A percentile compares a stretch with the other conserved stretches of the same genome.
phyloP scores from a whole-genome alignment of 805 yeast species.

The Lachancea quebecensis region DNA sequence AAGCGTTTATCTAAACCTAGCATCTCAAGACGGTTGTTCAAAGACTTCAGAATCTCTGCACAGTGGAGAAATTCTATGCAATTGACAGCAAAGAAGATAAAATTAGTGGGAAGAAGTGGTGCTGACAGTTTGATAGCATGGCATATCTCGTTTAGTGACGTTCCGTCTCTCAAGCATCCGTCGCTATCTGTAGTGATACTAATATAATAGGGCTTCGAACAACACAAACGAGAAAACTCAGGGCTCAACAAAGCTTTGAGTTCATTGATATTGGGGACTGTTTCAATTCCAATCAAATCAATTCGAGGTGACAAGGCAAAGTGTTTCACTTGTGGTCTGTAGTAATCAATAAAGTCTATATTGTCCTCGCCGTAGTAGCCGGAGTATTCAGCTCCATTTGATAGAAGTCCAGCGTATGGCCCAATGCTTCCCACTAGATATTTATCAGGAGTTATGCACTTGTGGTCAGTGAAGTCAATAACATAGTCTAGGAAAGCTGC shows the following conservation, averaged over 20 bases:
- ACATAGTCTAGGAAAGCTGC: constrained; percentile 6
- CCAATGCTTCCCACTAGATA: constrained; percentile 49
- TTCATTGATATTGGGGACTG: constrained; percentile 56
- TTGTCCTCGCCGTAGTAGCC: constrained; percentile 43
- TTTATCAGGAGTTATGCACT: constrained; percentile 1
- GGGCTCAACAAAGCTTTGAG: constrained; percentile 36
- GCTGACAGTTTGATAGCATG: neutral
- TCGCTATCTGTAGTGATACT: constrained; percentile 33
- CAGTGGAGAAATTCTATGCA: constrained; percentile 3
- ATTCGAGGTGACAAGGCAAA: constrained; percentile 41
- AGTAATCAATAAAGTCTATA: constrained; percentile 24
- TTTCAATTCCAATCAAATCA: constrained; percentile 59
- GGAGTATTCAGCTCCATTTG: constrained; percentile 50
- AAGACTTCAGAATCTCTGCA: neutral
- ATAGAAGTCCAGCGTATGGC: constrained; percentile 61
- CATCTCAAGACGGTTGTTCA: neutral
- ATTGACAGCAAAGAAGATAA: constrained; percentile 4
- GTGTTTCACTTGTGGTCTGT: constrained; percentile 28
- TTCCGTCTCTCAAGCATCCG: constrained; percentile 41
- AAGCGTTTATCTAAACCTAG: neutral
- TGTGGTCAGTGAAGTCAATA: constrained; percentile 5
- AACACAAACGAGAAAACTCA: constrained; percentile 26
- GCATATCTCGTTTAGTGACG: constrained; percentile 16
- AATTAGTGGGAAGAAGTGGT: neutral
- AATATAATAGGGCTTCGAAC: constrained; percentile 35